phyloP scores from a whole-genome alignment of 805 yeast genomes.

The Ogataea pini region DNA sequence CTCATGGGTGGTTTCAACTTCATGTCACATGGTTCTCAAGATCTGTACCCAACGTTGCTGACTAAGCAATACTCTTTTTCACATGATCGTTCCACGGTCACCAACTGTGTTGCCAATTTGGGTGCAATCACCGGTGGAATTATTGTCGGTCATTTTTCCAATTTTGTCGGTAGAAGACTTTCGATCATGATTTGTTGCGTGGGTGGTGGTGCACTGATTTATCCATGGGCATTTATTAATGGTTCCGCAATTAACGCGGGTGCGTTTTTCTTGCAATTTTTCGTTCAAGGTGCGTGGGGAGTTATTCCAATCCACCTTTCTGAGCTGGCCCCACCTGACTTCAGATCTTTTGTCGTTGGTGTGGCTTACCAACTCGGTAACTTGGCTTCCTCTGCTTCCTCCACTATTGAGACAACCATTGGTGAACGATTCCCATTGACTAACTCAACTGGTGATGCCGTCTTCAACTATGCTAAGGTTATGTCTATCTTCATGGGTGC shows the following conservation, averaged over 20 bases:
- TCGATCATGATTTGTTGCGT: constrained; percentile 53
- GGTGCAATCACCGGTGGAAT: constrained; percentile 63
- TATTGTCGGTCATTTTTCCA: constrained; percentile 54
- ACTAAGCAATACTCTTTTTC: constrained; percentile 46
- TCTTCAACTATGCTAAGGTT: constrained; percentile 55
- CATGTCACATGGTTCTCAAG: constrained; percentile 65
- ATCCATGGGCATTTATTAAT: constrained; percentile 60
- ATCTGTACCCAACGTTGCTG: constrained; percentile 58
- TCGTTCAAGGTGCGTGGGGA: constrained; percentile 73
- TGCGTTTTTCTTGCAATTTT: constrained; percentile 60
- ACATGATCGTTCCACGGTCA: constrained; percentile 49
- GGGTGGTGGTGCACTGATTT: constrained; percentile 59
- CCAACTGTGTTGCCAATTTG: constrained; percentile 56
- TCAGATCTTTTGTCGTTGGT: constrained; percentile 64
- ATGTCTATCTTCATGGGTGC: constrained; percentile 70
- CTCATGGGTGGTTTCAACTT: constrained; percentile 66
- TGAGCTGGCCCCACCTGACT: constrained; percentile 63
- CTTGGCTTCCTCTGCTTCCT: constrained; percentile 63
- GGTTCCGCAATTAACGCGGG: constrained; percentile 55
- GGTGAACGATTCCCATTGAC: constrained; percentile 54
- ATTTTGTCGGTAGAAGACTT: constrained; percentile 56
- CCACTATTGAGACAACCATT: constrained; percentile 66
- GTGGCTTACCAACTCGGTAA: constrained; percentile 69
- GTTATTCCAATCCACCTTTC: constrained; percentile 62
- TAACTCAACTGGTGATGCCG: constrained; percentile 30